Evolutionary conservation across 768 basidiomycete genomes (phyloP).

Genomic region (Boletus pseudopeckii): DNA sequence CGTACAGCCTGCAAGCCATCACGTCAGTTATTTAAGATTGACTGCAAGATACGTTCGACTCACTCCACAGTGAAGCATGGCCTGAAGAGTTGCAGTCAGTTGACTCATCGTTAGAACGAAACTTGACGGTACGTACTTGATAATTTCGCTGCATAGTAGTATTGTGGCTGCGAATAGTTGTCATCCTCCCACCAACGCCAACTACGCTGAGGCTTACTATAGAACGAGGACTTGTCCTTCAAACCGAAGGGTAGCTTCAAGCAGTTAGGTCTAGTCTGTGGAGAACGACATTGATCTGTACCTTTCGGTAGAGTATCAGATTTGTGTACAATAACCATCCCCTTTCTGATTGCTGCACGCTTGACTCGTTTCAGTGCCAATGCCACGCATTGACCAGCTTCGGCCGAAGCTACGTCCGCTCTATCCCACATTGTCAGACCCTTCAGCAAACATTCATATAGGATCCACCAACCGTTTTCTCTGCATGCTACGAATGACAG

Average conservation of each 20-base stretch:
- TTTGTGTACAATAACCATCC: constrained; percentile 88
- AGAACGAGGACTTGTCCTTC: constrained; percentile 93
- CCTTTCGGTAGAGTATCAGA: constrained; percentile 76
- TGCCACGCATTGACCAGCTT: constrained; percentile 95
- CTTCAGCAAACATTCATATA: not conserved
- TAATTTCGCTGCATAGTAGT: constrained; percentile 92
- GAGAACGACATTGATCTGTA: constrained; percentile 25
- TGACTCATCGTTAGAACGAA: not conserved
- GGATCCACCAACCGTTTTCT: constrained; percentile 67
- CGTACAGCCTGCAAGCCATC: constrained; percentile 63
- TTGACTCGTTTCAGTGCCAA: constrained; percentile 89
- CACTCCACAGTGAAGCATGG: constrained; percentile 92
- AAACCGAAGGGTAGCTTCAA: constrained; percentile 72
- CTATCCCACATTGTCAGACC: constrained; percentile 35
- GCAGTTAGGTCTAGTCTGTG: not conserved
- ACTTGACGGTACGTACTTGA: constrained; percentile 51
- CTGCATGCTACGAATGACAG: constrained; percentile 87
- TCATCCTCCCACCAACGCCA: not conserved
- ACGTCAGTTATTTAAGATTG: not conserved
- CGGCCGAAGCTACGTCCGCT: constrained; percentile 76
- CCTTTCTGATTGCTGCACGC: constrained; percentile 80
- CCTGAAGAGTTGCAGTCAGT: constrained; percentile 36
- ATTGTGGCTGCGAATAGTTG: constrained; percentile 58
- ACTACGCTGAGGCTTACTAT: constrained; percentile 55
- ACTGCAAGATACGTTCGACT: constrained; percentile 21